Evolutionary conservation across 345 rosid species (phyloP), one percentile per base, ranked within the genome.

Genomic region (Euphorbia tirucalli): DNA sequence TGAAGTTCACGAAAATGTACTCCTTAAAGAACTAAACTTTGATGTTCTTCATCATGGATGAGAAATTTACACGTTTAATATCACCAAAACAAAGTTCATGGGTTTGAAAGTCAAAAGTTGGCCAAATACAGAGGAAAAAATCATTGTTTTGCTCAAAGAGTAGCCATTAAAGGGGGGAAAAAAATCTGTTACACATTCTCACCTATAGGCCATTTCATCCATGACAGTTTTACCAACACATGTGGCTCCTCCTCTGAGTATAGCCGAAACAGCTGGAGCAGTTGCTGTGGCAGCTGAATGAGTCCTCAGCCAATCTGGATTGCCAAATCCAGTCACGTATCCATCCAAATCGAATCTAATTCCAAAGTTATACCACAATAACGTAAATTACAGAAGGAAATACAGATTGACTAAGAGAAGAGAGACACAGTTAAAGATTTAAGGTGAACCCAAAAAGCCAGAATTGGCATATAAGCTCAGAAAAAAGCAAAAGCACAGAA

Each of bases 171-270:
- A n/a, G n/a, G n/a, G n/a, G n/a, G n/a, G n/a, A n/a, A n/a, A n/a
- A n/a, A n/a, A n/a, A n/a, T n/a, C n/a, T n/a, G 35, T 61, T 15
- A 60, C 74, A 61, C 6, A 27, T 71, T n/a, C n/a, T 41, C 63
- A 89, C 98, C 98, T 82, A 83, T 86, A 90, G 6, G 97, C 98
- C 98, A 93, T 88, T 84, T 93, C 98, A 81, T 93, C 96, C 98
- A 87, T 91, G 55, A 90, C 81, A 69, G 93, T 87, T 76, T 83
- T 85, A 30, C 96, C 97, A 71, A 83, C 28, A 19, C 87, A 84
- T 1, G 90, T 85, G 24, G 95, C 98, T 52, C 98, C 98, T 59
- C 74, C 92, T 24, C 28, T 81, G 37, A 92, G 78, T 67, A 92
- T 78, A 68, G 86, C 87, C 72, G 80, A 75, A 75, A 94, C 93